phyloP scores from a whole-genome alignment of 208 protist species.

The Trypanosoma conorhini region DNA sequence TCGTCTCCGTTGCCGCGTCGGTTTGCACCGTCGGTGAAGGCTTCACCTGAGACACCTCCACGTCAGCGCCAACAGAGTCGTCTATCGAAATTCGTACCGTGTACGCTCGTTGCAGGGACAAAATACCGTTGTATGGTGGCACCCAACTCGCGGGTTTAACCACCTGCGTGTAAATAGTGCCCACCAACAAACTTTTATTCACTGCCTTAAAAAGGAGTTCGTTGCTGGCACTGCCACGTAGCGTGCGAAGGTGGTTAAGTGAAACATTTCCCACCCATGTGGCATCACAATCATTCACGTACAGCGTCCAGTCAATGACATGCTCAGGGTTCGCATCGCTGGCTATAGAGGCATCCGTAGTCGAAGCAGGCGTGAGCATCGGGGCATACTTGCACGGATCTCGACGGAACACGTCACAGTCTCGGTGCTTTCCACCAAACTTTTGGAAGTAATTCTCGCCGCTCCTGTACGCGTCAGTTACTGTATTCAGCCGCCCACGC shows the following conservation, averaged over 20 bases:
- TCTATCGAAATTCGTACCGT: slow-evolving; percentile 52
- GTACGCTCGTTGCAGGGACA: slow-evolving; percentile 45
- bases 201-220: slow-evolving; percentile 60
- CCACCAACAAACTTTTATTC: slow-evolving; percentile 51
- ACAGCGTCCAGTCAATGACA: slow-evolving; percentile 74
- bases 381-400: slow-evolving; percentile 86
- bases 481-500: slow-evolving; percentile 57
- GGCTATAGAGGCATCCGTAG: slow-evolving; percentile 1
- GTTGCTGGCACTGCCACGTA: slow-evolving; percentile 55
- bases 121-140: slow-evolving; percentile 44
- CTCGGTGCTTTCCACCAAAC: slow-evolving; percentile 84
- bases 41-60: slow-evolving; percentile 9
- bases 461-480: slow-evolving; percentile 51
- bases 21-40: not conserved
- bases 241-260: slow-evolving; percentile 61
- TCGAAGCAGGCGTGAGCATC: slow-evolving; percentile 62
- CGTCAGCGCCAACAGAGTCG: slow-evolving; percentile 55
- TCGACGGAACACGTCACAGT: slow-evolving; percentile 76
- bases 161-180: slow-evolving; percentile 75
- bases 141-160: slow-evolving; percentile 71
- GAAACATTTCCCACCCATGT: slow-evolving; percentile 81
- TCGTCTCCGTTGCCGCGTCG: not conserved
- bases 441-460: slow-evolving; percentile 90
- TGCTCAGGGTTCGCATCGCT: slow-evolving; percentile 17
- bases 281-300: slow-evolving; percentile 83